These are phyloP conservation scores for Crocinoboletus sp. DNA, from an alignment of 1,284 basidiomycete species.

Conservation along the genomic window DNA sequence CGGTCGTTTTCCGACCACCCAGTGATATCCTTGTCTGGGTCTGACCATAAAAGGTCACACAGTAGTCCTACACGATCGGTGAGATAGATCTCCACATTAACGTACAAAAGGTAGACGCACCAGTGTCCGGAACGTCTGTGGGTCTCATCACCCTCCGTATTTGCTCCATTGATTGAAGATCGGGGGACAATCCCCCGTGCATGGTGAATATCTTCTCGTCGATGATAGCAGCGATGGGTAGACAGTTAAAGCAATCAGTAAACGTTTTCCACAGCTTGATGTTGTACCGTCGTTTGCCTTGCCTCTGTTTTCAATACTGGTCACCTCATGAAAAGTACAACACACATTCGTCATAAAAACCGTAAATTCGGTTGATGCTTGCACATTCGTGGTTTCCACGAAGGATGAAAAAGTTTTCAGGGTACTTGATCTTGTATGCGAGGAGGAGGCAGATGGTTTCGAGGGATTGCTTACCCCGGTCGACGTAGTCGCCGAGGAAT, in stretches of 20 bases:
- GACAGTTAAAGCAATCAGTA: constrained; percentile 95
- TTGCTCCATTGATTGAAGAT: constrained; percentile 99
- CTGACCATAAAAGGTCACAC: constrained; percentile 98
- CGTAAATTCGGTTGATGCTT: constrained; percentile 94
- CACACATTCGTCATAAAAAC: constrained; percentile 96
- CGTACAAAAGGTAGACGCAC: constrained; percentile 41
- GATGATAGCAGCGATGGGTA: constrained; percentile 94
- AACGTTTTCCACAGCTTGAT: constrained; percentile 99
- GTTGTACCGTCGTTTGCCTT: constrained; percentile 96
- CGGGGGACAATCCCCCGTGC: constrained; percentile 92
- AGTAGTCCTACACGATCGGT: constrained; percentile 61
- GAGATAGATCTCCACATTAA: constrained; percentile 11
- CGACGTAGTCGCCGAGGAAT: constrained; percentile 94
- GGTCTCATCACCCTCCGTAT: constrained; percentile 99
- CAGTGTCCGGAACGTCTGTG: constrained; percentile 98
- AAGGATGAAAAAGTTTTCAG: constrained; percentile 96
- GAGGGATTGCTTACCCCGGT: constrained; percentile 91
- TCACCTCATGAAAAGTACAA: constrained; percentile 15
- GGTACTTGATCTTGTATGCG: constrained; percentile 98
- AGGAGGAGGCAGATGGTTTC: constrained; percentile 92
- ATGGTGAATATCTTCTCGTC: constrained; percentile 97
- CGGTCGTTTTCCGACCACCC: constrained; percentile 99
- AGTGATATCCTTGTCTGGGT: constrained; percentile 99
- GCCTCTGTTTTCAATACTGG: constrained; percentile 10
- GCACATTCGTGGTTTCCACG: constrained; percentile 95